Evolutionary conservation across 306 rosid genomes (phyloP).

Genomic region (Fagus crenata): DNA sequence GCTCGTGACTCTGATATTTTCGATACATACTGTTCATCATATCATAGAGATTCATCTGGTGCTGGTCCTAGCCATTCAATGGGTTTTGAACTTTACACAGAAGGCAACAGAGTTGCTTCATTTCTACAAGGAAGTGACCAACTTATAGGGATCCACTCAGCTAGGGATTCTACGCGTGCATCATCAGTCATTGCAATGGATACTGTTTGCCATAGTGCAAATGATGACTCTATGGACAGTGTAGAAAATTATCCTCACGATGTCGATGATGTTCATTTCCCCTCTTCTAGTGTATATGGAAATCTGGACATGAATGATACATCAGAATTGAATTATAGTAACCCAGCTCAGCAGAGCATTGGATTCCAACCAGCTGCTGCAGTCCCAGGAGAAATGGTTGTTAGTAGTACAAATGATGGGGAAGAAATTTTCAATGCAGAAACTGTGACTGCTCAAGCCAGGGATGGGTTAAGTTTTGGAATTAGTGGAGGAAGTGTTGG

Average conservation of each 20-base stretch:
- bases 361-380: constrained; percentile 73
- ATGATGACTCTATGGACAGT: constrained; percentile 96
- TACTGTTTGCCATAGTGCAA: constrained; percentile 69
- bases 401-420: constrained; percentile 88
- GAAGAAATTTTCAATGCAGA: constrained; percentile 92
- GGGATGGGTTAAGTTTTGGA: constrained; percentile 91
- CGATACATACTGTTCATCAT: constrained; percentile 70
- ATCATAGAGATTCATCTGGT: constrained; percentile 72
- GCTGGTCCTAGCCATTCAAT: constrained; percentile 93
- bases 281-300: constrained; percentile 85
- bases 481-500: constrained; percentile 98
- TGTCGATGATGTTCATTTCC: constrained; percentile 88
- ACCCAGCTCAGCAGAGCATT: constrained; percentile 86
- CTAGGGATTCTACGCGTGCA: constrained; percentile 88
- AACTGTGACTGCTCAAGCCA: constrained; percentile 83
- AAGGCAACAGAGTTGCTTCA: constrained; percentile 62
- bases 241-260: constrained; percentile 92
- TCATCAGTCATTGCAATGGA: constrained; percentile 99
- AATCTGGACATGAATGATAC: constrained; percentile 87
- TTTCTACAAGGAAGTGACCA: constrained; percentile 74
- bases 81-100: constrained; percentile 69
- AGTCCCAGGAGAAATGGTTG: constrained; percentile 80
- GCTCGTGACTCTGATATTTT: constrained; percentile 77
- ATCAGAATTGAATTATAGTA: constrained; percentile 87
- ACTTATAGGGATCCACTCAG: constrained; percentile 58